These are phyloP conservation scores for Chlorokybus atmophyticus DNA, from an alignment of 139 green algal genomes.

Conservation along the genomic window DNA sequence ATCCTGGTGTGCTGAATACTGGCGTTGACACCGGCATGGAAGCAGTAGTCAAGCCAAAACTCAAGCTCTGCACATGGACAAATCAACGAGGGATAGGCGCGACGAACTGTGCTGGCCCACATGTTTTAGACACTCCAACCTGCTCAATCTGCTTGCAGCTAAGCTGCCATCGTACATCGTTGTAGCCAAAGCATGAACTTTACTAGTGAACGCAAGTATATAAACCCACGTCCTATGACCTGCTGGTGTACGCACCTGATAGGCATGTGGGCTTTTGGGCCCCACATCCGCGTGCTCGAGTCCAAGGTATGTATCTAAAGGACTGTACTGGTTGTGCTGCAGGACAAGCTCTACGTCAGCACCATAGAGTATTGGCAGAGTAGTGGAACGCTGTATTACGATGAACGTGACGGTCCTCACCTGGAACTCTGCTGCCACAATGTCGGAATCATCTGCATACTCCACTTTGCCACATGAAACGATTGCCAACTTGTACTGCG, in stretches of 20 bases:
- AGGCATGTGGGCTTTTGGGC: constrained; percentile 28
- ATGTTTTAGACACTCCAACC: no score
- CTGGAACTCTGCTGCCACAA: constrained; percentile 29
- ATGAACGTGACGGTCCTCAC: neutral
- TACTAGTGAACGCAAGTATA: no score
- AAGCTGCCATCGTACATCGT: no score
- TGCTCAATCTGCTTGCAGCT: no score
- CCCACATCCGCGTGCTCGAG: constrained; percentile 60
- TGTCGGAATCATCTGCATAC: constrained; percentile 52
- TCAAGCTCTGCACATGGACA: no score
- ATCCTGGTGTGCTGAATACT: no score
- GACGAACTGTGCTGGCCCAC: no score
- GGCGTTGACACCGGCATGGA: no score
- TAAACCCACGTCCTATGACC: no score
- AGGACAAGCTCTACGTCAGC: neutral
- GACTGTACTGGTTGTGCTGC: neutral
- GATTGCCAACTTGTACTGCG: constrained; percentile 57
- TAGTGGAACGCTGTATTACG: neutral
- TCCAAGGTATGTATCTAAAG: constrained; percentile 47
- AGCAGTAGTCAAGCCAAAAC: no score
- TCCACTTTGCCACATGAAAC: constrained; percentile 31
- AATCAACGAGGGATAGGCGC: no score
- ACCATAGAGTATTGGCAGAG: constrained; percentile 10
- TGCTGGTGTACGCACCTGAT: constrained; percentile 16
- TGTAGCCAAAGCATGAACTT: no score